Base-by-base conservation (phyloP, 345 rosid genomes). In the Diplotaxis tenuifolia region DNA sequence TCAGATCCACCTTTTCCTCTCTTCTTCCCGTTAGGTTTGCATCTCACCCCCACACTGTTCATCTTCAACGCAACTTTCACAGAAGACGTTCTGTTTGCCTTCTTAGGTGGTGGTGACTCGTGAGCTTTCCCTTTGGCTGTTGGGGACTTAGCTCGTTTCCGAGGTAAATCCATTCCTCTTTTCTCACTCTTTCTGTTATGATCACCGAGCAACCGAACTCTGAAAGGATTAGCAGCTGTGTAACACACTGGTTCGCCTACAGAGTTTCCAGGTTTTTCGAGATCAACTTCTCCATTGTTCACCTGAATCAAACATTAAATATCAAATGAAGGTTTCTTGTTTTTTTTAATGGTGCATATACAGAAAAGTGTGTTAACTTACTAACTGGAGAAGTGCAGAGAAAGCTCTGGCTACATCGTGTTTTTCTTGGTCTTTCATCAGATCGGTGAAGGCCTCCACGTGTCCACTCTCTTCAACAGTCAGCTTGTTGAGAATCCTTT, bases 361-460 rank as follows among this genome's bases (percentile, higher is more conserved):
- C 16, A 27, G 7, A 31, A 16, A 20, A 22, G 9, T 12, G 36
- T 64, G 34, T 49, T 16, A 29, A 70, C 75, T 79, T 88, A 95
- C 97, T 91, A 95, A 82, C 79, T 95, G 99, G 75, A 95, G 99
- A 71, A 95, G 96, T 1, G 96, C 97, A 12, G 98, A 92, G 82
- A 95, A 95, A 23, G 90, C 73, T 73, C 99, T 91, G 57, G 98
- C 98, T 49, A 92, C 87, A 11, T 92, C 93, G 59, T 88, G 96
- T 86, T 85, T 92, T 42, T 87, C 90, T 74, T 84, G 96, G 75
- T 88, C 94, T 74, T 65, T 79, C 49, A 89, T 96, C 22, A 86
- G 80, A 78, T 85, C 88, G n/a, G 87, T 71, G 31, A 95, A 95
- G 32, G 97, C 78, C 71, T 61, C 64, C 12, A 66, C 72, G 67